These are phyloP conservation scores for Eucalyptus microcorys DNA, from an alignment of 345 rosid genomes.

Conservation along the genomic window DNA sequence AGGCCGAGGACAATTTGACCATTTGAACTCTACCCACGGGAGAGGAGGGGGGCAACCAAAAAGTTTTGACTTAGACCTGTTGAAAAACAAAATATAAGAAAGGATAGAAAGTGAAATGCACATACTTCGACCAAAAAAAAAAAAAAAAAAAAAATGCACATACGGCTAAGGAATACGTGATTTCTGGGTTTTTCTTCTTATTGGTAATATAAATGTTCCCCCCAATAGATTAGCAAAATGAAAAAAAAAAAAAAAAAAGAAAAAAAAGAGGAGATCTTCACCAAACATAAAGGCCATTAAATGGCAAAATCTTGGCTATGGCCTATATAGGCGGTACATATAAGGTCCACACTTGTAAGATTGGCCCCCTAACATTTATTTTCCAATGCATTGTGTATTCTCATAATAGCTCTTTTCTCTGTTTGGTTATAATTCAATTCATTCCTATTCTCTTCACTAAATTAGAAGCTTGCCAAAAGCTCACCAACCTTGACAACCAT, in stretches of 20 bases:
- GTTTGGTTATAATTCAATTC: background rate
- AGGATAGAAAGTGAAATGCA: background rate
- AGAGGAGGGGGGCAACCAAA: background rate
- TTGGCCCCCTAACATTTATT: background rate
- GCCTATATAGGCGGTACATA: background rate
- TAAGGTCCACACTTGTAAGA: background rate
- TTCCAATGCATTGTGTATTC: background rate
- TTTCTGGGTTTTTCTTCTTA: background rate
- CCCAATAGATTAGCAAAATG: background rate
- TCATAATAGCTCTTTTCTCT: background rate
- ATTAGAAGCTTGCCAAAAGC: too few relatives aligned
- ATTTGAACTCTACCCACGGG: background rate
- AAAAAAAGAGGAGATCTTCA: background rate
- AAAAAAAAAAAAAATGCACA: too few relatives aligned
- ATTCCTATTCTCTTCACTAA: background rate
- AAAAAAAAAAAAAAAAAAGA: rapidly evolving
- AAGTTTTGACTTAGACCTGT: background rate
- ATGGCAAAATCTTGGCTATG: background rate
- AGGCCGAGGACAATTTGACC: background rate
- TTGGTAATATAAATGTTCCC: background rate
- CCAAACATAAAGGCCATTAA: background rate
- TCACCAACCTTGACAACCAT: background rate
- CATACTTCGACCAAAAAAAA: too few relatives aligned
- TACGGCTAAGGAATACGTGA: background rate
- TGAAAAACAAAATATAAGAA: background rate